Base-by-base conservation (phyloP, 2,329 filamentous ascomycete genomes). In the Venturia oleaginea region DNA sequence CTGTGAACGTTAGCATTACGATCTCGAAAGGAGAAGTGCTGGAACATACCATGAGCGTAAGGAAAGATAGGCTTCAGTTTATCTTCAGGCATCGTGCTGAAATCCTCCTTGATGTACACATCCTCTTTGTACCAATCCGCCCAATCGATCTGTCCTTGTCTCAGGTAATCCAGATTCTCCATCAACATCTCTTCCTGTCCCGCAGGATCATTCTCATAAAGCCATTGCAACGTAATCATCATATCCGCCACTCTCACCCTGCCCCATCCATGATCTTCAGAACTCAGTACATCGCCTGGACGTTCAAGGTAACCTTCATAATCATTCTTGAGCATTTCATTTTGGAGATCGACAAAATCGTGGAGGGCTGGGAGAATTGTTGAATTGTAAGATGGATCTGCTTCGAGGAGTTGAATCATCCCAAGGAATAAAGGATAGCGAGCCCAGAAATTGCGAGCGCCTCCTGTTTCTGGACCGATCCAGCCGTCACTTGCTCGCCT, bases 401-500 rank as follows among this genome's bases (percentile, higher is more conserved):
- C 82, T 66, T 84, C 80, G 4, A 78, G 78, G 30, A 81, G 75
- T 68, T 80, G 79, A 67, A 75, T 80, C 64, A 84, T 68, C 2
- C 81, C 83, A 11, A 84, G 73, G 60, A 82, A 76, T 13, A 84
- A 72, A 17, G 80, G 77, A 67, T 77, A 81, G 17, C 82, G 73
- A 5, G 77, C 83, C 83, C 83, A 85, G 54, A 85, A 75, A 43
- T 81, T 78, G 61, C 82, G 68, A 2, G 74, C 68, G 0, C 72
- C 76, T 0, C 68, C 68, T 11, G 67, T 77, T 71, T 85, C 83
- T 0, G 81, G 81, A 0, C 83, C 83, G 22, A 86, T 70, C 84
- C 84, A 86, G 8, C 84, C 84, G 73, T 86, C 83, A 37, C 77
- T 76, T 54, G 71, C 68, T 65, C 84, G 81, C 61, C 76, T 74